phyloP scores from a whole-genome alignment of 768 basidiomycete genomes.

The Calvatia gigantea region DNA sequence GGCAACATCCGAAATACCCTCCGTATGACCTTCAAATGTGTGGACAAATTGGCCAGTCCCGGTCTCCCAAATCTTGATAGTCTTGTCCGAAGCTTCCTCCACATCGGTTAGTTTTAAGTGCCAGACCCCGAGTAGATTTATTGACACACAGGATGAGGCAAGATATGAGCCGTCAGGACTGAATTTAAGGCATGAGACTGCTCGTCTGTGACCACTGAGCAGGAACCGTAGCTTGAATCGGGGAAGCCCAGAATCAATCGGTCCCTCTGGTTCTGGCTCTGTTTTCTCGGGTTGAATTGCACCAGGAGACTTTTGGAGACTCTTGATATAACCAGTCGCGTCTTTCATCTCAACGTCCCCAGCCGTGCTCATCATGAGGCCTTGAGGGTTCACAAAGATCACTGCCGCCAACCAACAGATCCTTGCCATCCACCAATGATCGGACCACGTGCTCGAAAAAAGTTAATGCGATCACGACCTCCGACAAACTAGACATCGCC shows the following conservation, averaged over 20 bases:
- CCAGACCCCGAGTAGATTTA: conserved; percentile 4
- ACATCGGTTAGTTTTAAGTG: conserved; percentile 19
- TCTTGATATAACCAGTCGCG: neutral
- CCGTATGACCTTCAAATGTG: conserved; percentile 69
- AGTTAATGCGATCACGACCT: conserved; percentile 14
- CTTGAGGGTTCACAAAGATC: neutral
- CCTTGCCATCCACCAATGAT: too few species aligned
- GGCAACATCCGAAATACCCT: conserved; percentile 88
- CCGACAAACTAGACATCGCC: conserved; percentile 12
- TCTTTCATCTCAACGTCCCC: conserved; percentile 15
- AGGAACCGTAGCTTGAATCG: conserved; percentile 58
- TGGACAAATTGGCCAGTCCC: conserved; percentile 68
- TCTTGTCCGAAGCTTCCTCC: conserved; percentile 79
- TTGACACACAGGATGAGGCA: conserved; percentile 75
- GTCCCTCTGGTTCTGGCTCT: conserved; percentile 3
- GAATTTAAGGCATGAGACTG: conserved; percentile 85
- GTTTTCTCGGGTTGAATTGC: neutral
- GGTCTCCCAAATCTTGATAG: conserved; percentile 78
- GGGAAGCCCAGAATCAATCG: conserved; percentile 24
- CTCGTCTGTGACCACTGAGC: conserved; percentile 78
- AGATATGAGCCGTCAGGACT: conserved; percentile 80
- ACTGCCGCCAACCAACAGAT: too few species aligned
- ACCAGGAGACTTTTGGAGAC: neutral
- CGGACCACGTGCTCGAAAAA: conserved; percentile 29
- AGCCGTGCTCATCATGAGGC: conserved; percentile 2